Percentiles rank a stretch among this genome's conserved stretches.
phyloP scores from a whole-genome alignment of 208 protist genomes.

The Wallacemonas sp. region DNA sequence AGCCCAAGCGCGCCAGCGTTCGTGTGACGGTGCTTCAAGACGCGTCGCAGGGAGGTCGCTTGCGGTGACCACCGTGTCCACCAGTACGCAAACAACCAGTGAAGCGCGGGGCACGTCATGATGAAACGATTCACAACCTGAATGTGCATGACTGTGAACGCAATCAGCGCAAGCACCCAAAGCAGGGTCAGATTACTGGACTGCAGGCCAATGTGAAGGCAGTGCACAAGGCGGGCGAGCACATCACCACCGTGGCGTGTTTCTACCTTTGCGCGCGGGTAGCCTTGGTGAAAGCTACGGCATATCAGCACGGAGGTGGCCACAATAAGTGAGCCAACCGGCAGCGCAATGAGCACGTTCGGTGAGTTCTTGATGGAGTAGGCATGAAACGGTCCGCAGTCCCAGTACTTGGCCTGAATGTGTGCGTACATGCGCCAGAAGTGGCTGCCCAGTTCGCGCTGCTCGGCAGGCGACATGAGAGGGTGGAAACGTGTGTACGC shows the following conservation, averaged over 20 bases:
- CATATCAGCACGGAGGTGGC: conserved; percentile 1
- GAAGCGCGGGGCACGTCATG: conserved; percentile 64
- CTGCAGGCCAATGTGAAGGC: conserved; percentile 27
- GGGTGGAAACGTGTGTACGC: conserved; percentile 53
- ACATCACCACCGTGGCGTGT: not conserved
- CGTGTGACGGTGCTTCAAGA: not conserved
- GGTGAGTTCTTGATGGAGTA: conserved; percentile 64
- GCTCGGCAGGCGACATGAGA: conserved; percentile 23
- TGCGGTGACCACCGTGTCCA: conserved; percentile 45
- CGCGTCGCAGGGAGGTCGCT: conserved; percentile 18
- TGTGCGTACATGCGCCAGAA: conserved; percentile 70
- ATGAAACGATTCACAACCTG: conserved; percentile 82
- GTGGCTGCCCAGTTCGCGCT: conserved; percentile 19
- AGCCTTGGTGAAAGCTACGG: not conserved
- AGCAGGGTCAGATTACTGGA: conserved; percentile 62
- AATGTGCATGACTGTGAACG: conserved; percentile 67
- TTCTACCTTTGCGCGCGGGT: too few relatives aligned
- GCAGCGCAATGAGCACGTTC: conserved; percentile 68
- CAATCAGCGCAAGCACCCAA: conserved; percentile 39
- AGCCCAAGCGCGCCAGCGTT: not conserved
- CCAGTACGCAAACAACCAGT: conserved; percentile 42
- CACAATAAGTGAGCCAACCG: conserved; percentile 37
- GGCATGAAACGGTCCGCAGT: conserved; percentile 58
- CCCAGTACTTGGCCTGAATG: conserved; percentile 81
- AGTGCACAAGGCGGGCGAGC: not conserved